Conservation (phyloP, 768 basidiomycete genomes). For the Psilocybe subaeruginosa region DNA sequence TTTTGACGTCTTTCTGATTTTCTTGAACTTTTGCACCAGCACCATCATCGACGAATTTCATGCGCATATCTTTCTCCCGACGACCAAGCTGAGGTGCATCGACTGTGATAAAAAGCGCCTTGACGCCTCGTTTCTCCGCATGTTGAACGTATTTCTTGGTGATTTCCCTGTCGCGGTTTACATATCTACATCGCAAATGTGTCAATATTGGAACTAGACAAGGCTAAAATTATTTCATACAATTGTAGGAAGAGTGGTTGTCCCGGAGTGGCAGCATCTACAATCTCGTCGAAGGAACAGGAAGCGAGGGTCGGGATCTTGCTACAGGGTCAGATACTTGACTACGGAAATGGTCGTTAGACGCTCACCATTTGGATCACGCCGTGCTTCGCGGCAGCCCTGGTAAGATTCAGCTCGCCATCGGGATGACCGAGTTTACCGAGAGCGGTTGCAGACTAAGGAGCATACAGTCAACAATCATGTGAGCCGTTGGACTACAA, state of each 20-base stretch:
- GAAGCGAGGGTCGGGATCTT: constrained; percentile 95
- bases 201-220: background rate
- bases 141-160: constrained; percentile 88
- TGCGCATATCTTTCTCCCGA: constrained; percentile 96
- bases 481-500: background rate
- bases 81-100: constrained; percentile 97
- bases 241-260: constrained; percentile 89
- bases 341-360: constrained; percentile 37
- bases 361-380: constrained; percentile 60
- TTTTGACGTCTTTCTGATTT: constrained; percentile 64
- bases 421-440: constrained; percentile 98
- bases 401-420: constrained; percentile 89
- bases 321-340: background rate
- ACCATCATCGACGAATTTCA: constrained; percentile 86
- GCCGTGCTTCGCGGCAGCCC: constrained; percentile 77
- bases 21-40: constrained; percentile 52
- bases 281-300: constrained; percentile 92
- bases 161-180: constrained; percentile 85
- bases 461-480: background rate
- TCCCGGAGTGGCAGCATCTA: constrained; percentile 75
- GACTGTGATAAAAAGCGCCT: constrained; percentile 95
- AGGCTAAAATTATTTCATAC: constrained; percentile 35
- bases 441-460: constrained; percentile 76
- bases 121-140: constrained; percentile 88
- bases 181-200: constrained; percentile 55